phyloP scores from a whole-genome alignment of 2,329 filamentous ascomycete genomes.

The Xylariomycetidae sp. region DNA sequence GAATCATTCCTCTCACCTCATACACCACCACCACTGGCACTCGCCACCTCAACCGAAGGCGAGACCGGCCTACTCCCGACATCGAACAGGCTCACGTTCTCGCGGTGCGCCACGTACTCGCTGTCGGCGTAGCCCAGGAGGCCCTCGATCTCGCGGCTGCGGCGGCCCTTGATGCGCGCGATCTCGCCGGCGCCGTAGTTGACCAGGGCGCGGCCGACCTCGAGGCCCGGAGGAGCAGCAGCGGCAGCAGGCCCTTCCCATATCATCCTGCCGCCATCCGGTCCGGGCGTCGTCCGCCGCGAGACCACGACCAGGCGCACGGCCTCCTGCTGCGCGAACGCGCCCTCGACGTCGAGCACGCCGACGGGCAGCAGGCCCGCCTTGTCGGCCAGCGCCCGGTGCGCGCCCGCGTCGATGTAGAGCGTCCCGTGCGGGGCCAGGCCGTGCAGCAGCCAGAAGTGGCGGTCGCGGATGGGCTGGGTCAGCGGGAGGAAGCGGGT shows the following conservation, averaged over 20 bases:
- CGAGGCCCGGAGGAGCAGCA: conserved; percentile 54
- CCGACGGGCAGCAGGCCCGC: conserved; percentile 85
- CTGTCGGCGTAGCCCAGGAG: conserved; percentile 89
- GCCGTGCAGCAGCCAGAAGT: conserved; percentile 96
- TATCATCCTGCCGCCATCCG: conserved; percentile 36
- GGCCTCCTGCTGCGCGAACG: conserved; percentile 88
- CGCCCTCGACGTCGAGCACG: conserved; percentile 83
- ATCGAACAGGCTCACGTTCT: conserved; percentile 76
- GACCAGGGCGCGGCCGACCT: conserved; percentile 84
- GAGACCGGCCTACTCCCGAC: conserved; percentile 49
- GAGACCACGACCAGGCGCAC: conserved; percentile 81
- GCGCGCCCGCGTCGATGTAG: conserved; percentile 89
- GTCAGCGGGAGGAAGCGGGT: conserved; percentile 86
- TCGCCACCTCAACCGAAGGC: conserved; percentile 30
- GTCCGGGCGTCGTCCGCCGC: conserved; percentile 28
- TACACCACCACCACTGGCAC: conserved; percentile 16
- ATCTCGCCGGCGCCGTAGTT: conserved; percentile 92
- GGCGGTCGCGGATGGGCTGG: conserved; percentile 83
- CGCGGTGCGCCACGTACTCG: conserved; percentile 85
- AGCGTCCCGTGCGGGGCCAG: conserved; percentile 84
- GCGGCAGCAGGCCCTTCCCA: too few species aligned
- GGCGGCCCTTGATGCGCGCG: conserved; percentile 73
- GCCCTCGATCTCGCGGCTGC: conserved; percentile 74
- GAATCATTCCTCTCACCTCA: too few species aligned
- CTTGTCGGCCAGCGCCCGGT: conserved; percentile 74